Conservation (phyloP, 2,329 filamentous ascomycete species). For the Lithohypha guttulata region DNA sequence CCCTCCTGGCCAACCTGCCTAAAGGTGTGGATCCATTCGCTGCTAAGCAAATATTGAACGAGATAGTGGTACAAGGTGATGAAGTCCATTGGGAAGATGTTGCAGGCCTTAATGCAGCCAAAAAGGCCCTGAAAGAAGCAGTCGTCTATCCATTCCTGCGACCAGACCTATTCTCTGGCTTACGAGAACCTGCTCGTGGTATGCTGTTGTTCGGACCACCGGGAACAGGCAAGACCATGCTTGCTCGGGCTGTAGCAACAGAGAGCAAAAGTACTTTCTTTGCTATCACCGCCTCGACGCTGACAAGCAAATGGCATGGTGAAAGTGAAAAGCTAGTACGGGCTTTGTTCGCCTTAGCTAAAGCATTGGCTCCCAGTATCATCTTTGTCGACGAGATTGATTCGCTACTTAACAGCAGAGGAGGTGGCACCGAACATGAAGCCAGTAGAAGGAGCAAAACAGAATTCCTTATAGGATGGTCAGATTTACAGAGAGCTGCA, state of each 20-base stretch:
- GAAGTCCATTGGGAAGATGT: slow-evolving; percentile 93
- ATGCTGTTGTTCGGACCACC: slow-evolving; percentile 96
- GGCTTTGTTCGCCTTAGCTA: slow-evolving; percentile 82
- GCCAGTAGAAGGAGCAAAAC: slow-evolving; percentile 91
- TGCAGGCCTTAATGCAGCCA: slow-evolving; percentile 79
- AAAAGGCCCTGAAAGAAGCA: slow-evolving; percentile 83
- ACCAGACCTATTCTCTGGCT: slow-evolving; percentile 88
- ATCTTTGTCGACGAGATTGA: slow-evolving; percentile 99
- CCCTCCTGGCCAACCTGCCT: slow-evolving; percentile 66
- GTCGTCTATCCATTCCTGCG: slow-evolving; percentile 95
- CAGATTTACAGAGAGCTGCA: slow-evolving; percentile 80
- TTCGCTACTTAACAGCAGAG: slow-evolving; percentile 74
- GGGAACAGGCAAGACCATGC: slow-evolving; percentile 98
- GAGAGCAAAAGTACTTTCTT: slow-evolving; percentile 95
- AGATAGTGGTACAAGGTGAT: slow-evolving; percentile 86
- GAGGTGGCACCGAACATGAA: slow-evolving; percentile 72
- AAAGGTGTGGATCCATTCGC: slow-evolving; percentile 70
- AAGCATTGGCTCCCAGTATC: slow-evolving; percentile 80
- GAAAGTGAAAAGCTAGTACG: slow-evolving; percentile 94
- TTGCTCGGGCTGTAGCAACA: slow-evolving; percentile 86
- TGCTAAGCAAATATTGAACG: slow-evolving; percentile 86
- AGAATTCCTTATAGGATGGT: slow-evolving; percentile 96
- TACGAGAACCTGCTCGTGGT: slow-evolving; percentile 84
- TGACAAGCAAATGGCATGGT: slow-evolving; percentile 92
- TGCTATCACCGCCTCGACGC: slow-evolving; percentile 84